phyloP scores from a whole-genome alignment of 331 rosid species.

The Quercus tomentella region DNA sequence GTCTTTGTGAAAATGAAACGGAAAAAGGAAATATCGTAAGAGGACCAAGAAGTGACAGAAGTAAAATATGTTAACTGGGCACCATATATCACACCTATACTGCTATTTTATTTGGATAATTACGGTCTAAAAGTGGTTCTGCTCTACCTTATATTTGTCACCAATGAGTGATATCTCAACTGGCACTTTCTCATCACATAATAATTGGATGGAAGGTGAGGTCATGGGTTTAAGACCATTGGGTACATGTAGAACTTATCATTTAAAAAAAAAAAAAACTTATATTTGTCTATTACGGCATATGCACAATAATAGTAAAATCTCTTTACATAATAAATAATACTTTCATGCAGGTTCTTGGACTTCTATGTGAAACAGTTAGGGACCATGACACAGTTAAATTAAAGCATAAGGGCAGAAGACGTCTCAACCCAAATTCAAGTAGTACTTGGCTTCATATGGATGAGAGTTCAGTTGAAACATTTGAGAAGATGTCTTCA shows the following conservation, averaged over 20 bases:
- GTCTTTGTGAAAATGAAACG: background rate
- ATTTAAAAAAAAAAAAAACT: too few species aligned
- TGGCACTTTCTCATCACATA: too few species aligned
- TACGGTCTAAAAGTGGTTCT: background rate
- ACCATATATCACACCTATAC: background rate
- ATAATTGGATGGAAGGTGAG: too few species aligned
- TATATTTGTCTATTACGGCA: background rate
- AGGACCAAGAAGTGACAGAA: background rate
- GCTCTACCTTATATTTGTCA: too few species aligned
- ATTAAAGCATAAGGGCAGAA: slow-evolving; percentile 35
- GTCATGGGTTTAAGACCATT: too few species aligned
- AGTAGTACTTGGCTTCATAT: slow-evolving; percentile 45
- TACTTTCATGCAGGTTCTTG: slow-evolving; percentile 73
- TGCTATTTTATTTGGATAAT: background rate
- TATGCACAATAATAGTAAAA: background rate
- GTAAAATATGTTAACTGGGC: background rate
- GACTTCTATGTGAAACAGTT: slow-evolving; percentile 63
- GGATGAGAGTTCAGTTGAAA: slow-evolving; percentile 47
- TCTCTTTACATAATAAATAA: background rate
- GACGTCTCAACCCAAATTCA: slow-evolving; percentile 28
- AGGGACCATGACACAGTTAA: slow-evolving; percentile 35
- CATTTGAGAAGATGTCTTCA: slow-evolving; percentile 49
- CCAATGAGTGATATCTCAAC: too few species aligned
- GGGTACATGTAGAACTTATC: too few species aligned
- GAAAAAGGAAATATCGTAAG: background rate